Percentiles rank a stretch among this genome's conserved stretches.
phyloP scores from a whole-genome alignment of 1,284 basidiomycete genomes.

The Coriolopsis trogii region DNA sequence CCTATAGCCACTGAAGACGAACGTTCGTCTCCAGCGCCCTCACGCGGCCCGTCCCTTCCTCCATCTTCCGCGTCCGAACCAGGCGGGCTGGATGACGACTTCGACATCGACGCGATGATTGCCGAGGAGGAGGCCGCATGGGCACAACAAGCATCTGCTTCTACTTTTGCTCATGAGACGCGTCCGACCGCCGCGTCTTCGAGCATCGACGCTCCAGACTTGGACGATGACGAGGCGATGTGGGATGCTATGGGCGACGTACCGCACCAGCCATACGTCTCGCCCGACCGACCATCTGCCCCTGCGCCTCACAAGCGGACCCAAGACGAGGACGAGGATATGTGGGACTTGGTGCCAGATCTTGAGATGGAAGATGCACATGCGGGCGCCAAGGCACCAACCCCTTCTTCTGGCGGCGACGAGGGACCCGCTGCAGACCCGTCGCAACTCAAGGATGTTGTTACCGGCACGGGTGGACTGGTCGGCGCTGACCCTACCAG shows the following conservation, averaged over 20 bases:
- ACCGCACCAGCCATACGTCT: slow-evolving; percentile 19
- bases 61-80: slow-evolving; percentile 45
- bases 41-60: slow-evolving; percentile 45
- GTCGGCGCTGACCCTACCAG: slow-evolving; percentile 8
- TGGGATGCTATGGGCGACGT: slow-evolving; percentile 48
- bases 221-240: slow-evolving; percentile 55
- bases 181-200: background rate
- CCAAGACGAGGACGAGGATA: slow-evolving; percentile 64
- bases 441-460: background rate
- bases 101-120: slow-evolving; percentile 56
- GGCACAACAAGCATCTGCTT: background rate
- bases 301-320: background rate
- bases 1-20: slow-evolving; percentile 31
- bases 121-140: slow-evolving; percentile 44
- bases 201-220: too few species aligned
- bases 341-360: slow-evolving; percentile 71
- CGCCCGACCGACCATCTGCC: slow-evolving; percentile 1
- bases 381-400: slow-evolving; percentile 2
- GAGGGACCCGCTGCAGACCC: background rate
- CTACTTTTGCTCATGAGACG: slow-evolving; percentile 9
- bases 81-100: slow-evolving; percentile 48
- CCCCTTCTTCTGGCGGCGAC: background rate
- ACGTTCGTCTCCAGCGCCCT: slow-evolving; percentile 31
- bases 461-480: background rate
- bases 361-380: slow-evolving; percentile 44